These are phyloP conservation scores for Talaromyces sp. DNA, from an alignment of 2,329 filamentous ascomycete genomes.

Conservation along the genomic window DNA sequence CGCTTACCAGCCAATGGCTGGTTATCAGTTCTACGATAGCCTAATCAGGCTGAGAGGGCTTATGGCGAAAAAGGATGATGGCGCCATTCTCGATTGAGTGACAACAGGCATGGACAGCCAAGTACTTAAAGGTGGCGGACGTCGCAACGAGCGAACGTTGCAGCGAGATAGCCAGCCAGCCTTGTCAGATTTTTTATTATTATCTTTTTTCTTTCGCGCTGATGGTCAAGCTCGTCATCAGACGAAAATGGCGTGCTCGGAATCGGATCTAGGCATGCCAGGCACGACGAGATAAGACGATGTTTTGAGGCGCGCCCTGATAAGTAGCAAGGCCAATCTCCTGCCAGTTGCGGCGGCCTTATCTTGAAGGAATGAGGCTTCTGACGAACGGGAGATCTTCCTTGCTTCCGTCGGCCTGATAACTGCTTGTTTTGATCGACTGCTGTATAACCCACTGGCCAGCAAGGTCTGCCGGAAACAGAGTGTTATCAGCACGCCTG, in stretches of 20 bases:
- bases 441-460: neutral
- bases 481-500: neutral
- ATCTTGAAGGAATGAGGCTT: neutral
- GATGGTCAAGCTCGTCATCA: neutral
- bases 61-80: neutral
- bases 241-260: neutral
- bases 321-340: neutral
- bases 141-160: neutral
- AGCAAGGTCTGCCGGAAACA: neutral
- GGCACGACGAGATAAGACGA: neutral
- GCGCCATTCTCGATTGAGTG: neutral
- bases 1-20: neutral
- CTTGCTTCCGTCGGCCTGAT: neutral
- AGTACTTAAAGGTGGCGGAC: neutral
- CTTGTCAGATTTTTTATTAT: too few species aligned
- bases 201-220: too few species aligned
- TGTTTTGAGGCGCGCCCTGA: neutral
- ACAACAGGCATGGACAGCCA: neutral
- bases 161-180: neutral
- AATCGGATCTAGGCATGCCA: neutral
- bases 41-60: neutral
- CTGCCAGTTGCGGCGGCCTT: neutral
- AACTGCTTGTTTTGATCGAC: neutral
- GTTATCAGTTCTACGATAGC: neutral
- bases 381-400: constrained; percentile 1